Percentiles rank a stretch among this genome's conserved stretches.
Evolutionary conservation across 1,284 basidiomycete genomes (phyloP).

Genomic region (Clitocybe nebularis): DNA sequence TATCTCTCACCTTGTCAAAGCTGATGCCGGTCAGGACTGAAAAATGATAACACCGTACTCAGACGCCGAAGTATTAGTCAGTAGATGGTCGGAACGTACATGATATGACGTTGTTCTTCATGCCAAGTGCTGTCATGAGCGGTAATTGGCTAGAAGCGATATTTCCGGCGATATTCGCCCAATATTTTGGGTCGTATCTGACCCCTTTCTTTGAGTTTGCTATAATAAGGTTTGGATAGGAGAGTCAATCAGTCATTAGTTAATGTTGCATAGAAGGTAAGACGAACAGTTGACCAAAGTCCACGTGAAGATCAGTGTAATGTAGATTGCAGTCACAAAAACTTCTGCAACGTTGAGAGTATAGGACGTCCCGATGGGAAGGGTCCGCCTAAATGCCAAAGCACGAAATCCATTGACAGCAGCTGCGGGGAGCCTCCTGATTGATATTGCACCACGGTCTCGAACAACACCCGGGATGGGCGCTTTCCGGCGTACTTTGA

Average conservation of each 20-base stretch:
- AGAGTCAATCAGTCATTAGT: background rate
- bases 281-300: conserved; percentile 43
- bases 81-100: too few species aligned
- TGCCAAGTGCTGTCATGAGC: conserved; percentile 56
- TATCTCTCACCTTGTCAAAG: background rate
- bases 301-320: conserved; percentile 42
- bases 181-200: conserved; percentile 35
- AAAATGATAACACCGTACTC: background rate
- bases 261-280: background rate
- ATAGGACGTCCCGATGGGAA: conserved; percentile 38
- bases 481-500: conserved; percentile 12
- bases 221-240: conserved; percentile 15
- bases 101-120: conserved; percentile 61
- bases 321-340: conserved; percentile 40
- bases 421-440: conserved; percentile 30
- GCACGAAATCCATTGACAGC: conserved; percentile 42
- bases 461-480: too few species aligned
- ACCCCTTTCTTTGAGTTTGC: conserved; percentile 29
- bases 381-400: conserved; percentile 45
- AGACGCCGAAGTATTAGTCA: background rate
- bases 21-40: background rate
- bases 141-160: conserved; percentile 57
- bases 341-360: conserved; percentile 47
- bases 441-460: conserved; percentile 12
- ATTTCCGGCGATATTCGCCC: conserved; percentile 44